phyloP scores from a whole-genome alignment of 1,284 basidiomycete species.

The Ustanciosporium gigantosporum region DNA sequence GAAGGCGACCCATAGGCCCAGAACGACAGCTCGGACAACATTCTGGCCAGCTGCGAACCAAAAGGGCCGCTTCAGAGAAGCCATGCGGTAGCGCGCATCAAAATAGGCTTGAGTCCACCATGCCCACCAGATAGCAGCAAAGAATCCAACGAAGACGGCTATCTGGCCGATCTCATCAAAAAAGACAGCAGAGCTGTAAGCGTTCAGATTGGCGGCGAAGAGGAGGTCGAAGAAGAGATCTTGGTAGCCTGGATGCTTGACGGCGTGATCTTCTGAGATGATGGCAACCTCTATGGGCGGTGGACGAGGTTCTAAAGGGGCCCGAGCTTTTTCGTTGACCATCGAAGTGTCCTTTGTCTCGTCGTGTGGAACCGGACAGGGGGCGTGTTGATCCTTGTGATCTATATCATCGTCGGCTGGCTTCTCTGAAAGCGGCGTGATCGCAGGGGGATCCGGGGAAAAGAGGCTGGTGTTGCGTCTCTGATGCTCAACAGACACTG shows the following conservation, averaged over 20 bases:
- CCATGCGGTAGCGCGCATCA: slow-evolving; percentile 28
- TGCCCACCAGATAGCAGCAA: slow-evolving; percentile 33
- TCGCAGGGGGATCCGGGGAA: no score
- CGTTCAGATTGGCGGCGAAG: slow-evolving; percentile 32
- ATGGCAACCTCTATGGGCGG: no score
- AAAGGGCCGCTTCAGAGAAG: slow-evolving; percentile 6
- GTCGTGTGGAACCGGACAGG: no score
- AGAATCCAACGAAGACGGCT: slow-evolving; percentile 31
- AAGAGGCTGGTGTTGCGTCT: no score
- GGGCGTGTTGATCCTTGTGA: no score
- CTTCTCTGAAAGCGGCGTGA: no score
- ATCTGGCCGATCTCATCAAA: slow-evolving; percentile 17
- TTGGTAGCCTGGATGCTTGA: slow-evolving; percentile 22
- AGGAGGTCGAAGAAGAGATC: slow-evolving; percentile 41
- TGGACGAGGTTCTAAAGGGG: no score
- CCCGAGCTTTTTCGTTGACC: no score
- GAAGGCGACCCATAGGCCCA: slow-evolving; percentile 36
- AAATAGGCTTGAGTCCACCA: slow-evolving; percentile 40
- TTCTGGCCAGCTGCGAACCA: slow-evolving; percentile 20
- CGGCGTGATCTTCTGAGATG: no score
- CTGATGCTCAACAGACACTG: no score
- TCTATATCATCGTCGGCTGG: no score
- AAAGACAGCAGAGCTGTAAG: slow-evolving; percentile 29
- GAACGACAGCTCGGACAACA: slow-evolving; percentile 17
- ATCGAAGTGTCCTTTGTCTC: no score